Evolutionary conservation across 1,284 basidiomycete species (phyloP), one percentile per base, ranked within the genome.

Genomic region (Rugosomyces carneus): DNA sequence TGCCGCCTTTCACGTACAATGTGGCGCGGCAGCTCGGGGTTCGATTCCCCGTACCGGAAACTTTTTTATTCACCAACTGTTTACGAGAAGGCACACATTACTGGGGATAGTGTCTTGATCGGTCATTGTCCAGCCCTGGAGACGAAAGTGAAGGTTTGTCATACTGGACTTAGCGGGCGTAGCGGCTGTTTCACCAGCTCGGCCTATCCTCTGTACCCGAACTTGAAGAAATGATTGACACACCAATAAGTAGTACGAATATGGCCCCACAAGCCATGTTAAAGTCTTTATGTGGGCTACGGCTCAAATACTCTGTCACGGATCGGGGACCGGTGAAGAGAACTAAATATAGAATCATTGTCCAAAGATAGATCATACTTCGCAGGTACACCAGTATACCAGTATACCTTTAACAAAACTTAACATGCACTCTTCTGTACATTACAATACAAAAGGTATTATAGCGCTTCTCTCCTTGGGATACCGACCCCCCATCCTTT

Each of bases 1-100:
- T 50, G 49, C 45, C 45, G 45, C 45, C 45, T 50, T 47, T 47
- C 48, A 49, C 4, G 34, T 13, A 9, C n/a, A 1, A 19, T 1
- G 18, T 37, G 11, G 4, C 76, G 80, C 80, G 78, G 76, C 73
- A 81, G 80, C 80, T 80, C 80, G 78, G 78, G 79, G 79, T 81
- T 81, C 79, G 77, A 80, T 79, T 81, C 78, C 80, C 79, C 78
- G 79, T 80, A 79, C 71, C 77, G 70, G 75, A 77, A 19, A 15
- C 8, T 35, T 21, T 23, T 42, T 35, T 35, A 3, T 19, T 21
- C 3, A 34, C 35, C 10, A n/a, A n/a, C n/a, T n/a, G n/a, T n/a
- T 11, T 15, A 24, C 34, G 3, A 15, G 2, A 31, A 10, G 2
- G n/a, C 24, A 15, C 10, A 21, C n/a, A 23, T 23, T 21, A 39